Base-by-base conservation (phyloP, 2,329 filamentous ascomycete species). In the Trichoderma sp. region DNA sequence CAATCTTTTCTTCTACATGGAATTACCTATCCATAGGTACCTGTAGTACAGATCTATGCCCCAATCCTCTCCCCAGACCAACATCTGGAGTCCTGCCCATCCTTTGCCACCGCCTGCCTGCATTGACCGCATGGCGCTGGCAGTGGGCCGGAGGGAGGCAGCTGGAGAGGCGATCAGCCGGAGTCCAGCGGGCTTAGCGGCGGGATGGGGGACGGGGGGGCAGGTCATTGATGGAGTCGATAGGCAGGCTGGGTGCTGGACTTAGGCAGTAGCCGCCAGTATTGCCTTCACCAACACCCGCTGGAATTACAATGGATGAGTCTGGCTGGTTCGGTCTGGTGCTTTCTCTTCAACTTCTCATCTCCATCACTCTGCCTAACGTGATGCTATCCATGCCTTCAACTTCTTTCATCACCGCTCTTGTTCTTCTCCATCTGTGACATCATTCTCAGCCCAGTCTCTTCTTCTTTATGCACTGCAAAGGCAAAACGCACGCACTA, bases 111-210 rank as follows among this genome's bases (percentile, higher is more conserved):
- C 43, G n/a, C 17, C 43, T 50, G 43, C 43, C 17, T 50, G 55
- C 26, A 26, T 28, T 23, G 59, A 15, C 39, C 39, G 47, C 26
- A 65, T 34, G 36, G 62, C 39, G 43, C 39, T 65, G 62, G 62
- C 34, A 58, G 64, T 55, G 50, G 64, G 64, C 12, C 34, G 15
- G 26, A n/a, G 39, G 47, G 26, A 59, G 65, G 50, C 55, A 61
- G 65, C 65, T 68, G 65, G 65, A 47, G 50, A 68, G 65, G 65
- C 65, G 65, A 68, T 68, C 65, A 68, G 63, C 63, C 43, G 63
- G 20, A 34, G 30, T 17, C 43, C 63, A 66, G 65, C 65, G 65
- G 65, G 55, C 53, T 47, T 68, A 68, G 65, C 55, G 65, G 53
- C 55, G 65, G 55, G 65, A 58, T 12, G 63, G 47, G 63, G 32